These are phyloP conservation scores for Barnettozyma wickerhamii DNA, from an alignment of 805 yeast species.

Conservation along the genomic window DNA sequence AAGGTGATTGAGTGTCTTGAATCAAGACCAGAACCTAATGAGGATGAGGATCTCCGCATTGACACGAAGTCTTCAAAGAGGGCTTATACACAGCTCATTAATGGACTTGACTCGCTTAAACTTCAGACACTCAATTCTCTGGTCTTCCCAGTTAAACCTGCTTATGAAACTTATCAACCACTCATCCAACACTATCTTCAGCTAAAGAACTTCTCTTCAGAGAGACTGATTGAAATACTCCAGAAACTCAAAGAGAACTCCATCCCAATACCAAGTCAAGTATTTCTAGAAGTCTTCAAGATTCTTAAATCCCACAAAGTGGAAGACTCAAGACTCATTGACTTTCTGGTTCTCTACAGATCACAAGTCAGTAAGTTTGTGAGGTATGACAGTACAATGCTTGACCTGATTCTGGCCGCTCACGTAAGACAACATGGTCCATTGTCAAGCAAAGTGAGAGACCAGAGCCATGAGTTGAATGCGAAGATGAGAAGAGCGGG, in stretches of 20 bases:
- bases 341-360: conserved; percentile 1
- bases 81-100: conserved; percentile 1
- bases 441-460: neutral
- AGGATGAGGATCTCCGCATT: neutral
- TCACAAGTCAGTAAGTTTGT: conserved; percentile 1
- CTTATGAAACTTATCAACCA: conserved; percentile 6
- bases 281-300: conserved; percentile 2
- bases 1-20: neutral
- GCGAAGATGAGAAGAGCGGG: conserved; percentile 4
- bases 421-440: conserved; percentile 1
- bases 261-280: neutral
- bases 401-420: conserved; percentile 3
- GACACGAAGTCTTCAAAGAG: conserved; percentile 4
- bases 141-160: conserved; percentile 3
- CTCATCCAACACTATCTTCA: conserved; percentile 1
- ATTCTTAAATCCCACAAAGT: conserved; percentile 3
- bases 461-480: neutral
- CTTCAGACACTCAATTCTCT: neutral
- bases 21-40: no score
- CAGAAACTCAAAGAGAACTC: neutral
- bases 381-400: conserved; percentile 4
- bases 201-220: conserved; percentile 2
- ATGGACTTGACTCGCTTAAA: conserved; percentile 1
- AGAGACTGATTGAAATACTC: neutral
- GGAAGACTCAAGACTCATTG: neutral